Evolutionary conservation across 495 filamentous ascomycete species (phyloP), one percentile per base, ranked within the genome.

Genomic region (Daldinia loculata): DNA sequence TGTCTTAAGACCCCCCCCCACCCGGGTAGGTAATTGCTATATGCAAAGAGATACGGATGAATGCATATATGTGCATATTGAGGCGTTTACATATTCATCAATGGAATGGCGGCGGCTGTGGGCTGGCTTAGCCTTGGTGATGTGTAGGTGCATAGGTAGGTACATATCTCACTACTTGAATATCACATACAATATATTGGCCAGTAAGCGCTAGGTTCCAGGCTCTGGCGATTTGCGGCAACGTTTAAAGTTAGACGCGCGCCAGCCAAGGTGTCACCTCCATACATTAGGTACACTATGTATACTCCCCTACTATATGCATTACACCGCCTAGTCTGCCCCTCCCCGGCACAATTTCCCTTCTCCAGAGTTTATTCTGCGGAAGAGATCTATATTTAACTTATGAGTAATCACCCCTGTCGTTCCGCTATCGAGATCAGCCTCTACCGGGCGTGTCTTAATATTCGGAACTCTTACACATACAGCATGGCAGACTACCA

Each of bases 311-410:
- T 56, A 56, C 27, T 56, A 56, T 56, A 56, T 36, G 30, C 53
- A 56, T 36, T 56, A 56, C 53, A 56, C 17, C 8, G 30, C 53
- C 53, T 30, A 56, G 53, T 12, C 30, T 56, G 26, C 50, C 53
- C 53, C 53, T 34, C 53, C 53, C 30, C 53, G 29, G 53, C 30
- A 56, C 29, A 56, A 30, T 30, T 56, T 19, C 30, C 53, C n/a
- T 34, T 56, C 53, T 56, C 53, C 53, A 56, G 53, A 56, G 29
- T 36, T 56, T 56, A 36, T 34, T 56, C 11, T 38, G 53, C 30
- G 11, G 53, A 56, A 19, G n/a, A 56, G 65, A 68, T 68, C 70
- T 72, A 72, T 72, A 69, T 68, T 69, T 69, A 41, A 38, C 36
- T 32, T 39, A 45, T n/a, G 43, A 53, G 32, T 51, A 50, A 51